Evolutionary conservation across 2,329 filamentous ascomycete genomes (phyloP), one percentile per base, ranked within the genome.

Genomic region (Nemania sp.): DNA sequence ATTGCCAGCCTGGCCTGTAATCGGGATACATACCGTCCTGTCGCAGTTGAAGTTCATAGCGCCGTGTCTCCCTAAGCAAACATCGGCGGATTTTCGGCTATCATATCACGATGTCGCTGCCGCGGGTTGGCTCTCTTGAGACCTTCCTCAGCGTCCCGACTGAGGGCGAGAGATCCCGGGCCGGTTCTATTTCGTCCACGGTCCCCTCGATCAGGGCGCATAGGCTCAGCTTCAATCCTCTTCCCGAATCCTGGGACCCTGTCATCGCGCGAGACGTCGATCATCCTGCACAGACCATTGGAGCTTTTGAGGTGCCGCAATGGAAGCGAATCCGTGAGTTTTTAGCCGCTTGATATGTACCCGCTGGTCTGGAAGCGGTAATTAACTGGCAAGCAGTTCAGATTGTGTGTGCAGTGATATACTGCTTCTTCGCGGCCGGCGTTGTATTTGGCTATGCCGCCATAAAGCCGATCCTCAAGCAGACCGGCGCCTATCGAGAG

Each of bases 371-470:
- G 6, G 20, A 6, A 45, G n/a, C 9, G 26, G n/a, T 30, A 19
- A 24, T 31, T 56, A 48, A 47, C 30, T 17, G 17, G 39, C 48
- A 54, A 48, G 23, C 63, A 90, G 86, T 81, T 14, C 89, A 93
- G 73, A 82, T 92, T n/a, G 72, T 73, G 34, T 75, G 82, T 41
- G 87, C 86, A 5, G 83, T 90, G 1, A 63, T 89, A 9, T 89
- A 88, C 68, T 93, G 89, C 70, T 80, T 92, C 30, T 79, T 95
- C 56, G 84, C 89, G 6, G 86, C 91, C 4, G 92, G 90, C 1
- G 77, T 91, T 34, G 84, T 94, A 15, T 94, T 94, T 72, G 90
- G 90, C 28, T 95, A 90, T 70, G 90, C 90, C 12, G 90, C 90
- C 11, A 77, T 95, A 62, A 95, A 94, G 68, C 90, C 90, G 0